Conservation (phyloP, 2,329 filamentous ascomycete species). For the Penicillium verrucosum region DNA sequence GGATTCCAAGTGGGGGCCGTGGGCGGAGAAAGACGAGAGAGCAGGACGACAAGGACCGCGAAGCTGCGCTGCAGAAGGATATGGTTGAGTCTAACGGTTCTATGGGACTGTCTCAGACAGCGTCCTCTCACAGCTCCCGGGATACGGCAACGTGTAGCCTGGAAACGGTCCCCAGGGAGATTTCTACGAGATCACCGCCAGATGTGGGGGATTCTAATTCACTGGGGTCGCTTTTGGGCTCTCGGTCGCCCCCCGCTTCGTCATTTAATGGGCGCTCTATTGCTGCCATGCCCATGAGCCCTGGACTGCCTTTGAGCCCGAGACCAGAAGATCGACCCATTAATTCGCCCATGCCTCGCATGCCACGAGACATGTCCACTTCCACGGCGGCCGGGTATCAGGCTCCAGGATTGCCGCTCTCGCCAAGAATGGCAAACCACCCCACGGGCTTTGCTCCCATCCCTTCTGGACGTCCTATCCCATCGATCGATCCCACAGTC, state of each 20-base stretch:
- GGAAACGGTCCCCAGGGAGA: constrained; percentile 53
- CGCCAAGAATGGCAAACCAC: constrained; percentile 70
- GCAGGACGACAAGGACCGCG: constrained; percentile 78
- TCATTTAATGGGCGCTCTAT: constrained; percentile 38
- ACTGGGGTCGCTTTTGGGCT: constrained; percentile 33
- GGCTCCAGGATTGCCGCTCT: constrained; percentile 57
- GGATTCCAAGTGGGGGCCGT: constrained; percentile 58
- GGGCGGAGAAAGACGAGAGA: constrained; percentile 81
- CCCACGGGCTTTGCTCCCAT: constrained; percentile 68
- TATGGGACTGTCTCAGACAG: not conserved
- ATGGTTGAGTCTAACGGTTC: constrained; percentile 41
- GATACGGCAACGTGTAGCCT: constrained; percentile 22
- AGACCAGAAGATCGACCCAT: constrained; percentile 59
- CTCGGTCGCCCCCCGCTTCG: constrained; percentile 22
- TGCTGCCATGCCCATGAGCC: constrained; percentile 54
- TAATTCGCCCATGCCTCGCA: constrained; percentile 57
- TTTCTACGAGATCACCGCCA: constrained; percentile 34
- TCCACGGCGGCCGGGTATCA: constrained; percentile 57
- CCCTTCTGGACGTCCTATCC: constrained; percentile 25
- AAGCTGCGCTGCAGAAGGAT: constrained; percentile 66
- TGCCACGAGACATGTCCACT: constrained; percentile 48
- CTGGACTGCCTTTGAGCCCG: constrained; percentile 63
- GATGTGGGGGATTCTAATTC: constrained; percentile 26
- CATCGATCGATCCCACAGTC: constrained; percentile 38
- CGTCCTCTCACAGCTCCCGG: constrained; percentile 8